A percentile compares a stretch with the other conserved stretches of the same genome.
Conservation (phyloP, 495 filamentous ascomycete genomes). For the Lophiotrema nucula region DNA sequence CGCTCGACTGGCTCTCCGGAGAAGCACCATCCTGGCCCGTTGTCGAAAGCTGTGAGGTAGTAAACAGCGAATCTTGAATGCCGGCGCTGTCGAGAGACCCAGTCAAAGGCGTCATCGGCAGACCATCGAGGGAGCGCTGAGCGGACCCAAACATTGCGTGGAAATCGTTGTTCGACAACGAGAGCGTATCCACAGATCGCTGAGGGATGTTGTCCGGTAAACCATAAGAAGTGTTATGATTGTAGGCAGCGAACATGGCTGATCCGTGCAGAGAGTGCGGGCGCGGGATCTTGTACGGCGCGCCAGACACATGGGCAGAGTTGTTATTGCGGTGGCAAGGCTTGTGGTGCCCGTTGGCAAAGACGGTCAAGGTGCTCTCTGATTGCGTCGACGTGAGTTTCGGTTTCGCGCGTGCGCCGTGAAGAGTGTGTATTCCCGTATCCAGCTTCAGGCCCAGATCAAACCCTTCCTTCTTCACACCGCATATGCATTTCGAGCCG, state of each 20-base stretch:
- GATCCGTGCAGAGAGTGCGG: slow-evolving; percentile 65
- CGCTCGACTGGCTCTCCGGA: slow-evolving; percentile 27
- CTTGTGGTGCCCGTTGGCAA: slow-evolving; percentile 92
- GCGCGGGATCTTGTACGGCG: slow-evolving; percentile 77
- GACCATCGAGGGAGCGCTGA: slow-evolving; percentile 34
- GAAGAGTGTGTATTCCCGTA: slow-evolving; percentile 56
- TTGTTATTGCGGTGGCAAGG: slow-evolving; percentile 86
- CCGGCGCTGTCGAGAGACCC: slow-evolving; percentile 20
- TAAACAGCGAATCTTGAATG: slow-evolving; percentile 24
- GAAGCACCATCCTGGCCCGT: slow-evolving; percentile 25
- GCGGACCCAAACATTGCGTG: slow-evolving; percentile 25
- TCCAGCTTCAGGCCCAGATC: slow-evolving; percentile 71
- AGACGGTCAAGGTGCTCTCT: slow-evolving; percentile 78
- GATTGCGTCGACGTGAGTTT: slow-evolving; percentile 79
- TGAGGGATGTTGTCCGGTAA: slow-evolving; percentile 7
- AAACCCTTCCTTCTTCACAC: slow-evolving; percentile 79
- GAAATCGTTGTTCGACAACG: slow-evolving; percentile 30
- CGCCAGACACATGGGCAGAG: slow-evolving; percentile 75
- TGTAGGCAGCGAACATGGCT: slow-evolving; percentile 13
- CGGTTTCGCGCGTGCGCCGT: slow-evolving; percentile 59
- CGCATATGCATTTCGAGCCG: slow-evolving; percentile 88
- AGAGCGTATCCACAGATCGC: slow-evolving; percentile 28
- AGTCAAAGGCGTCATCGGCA: slow-evolving; percentile 29
- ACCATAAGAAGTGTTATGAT: slow-evolving; percentile 10
- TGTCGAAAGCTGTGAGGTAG: slow-evolving; percentile 8